Conservation (phyloP, 192 early-diverging fungal genomes). For the Backusella circina region DNA sequence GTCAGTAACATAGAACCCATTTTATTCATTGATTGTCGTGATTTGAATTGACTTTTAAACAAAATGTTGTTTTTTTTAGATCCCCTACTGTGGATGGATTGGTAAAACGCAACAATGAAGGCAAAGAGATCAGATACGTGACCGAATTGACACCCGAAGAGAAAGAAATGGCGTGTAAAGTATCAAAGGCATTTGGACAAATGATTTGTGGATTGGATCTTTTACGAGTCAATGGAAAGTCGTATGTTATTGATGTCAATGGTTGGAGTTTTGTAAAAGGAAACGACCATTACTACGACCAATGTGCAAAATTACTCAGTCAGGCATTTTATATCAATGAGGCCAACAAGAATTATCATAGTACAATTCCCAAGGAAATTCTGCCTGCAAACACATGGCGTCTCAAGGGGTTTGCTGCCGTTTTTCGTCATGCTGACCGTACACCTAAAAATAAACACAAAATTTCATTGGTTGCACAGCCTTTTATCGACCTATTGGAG, state of each 20-base stretch:
- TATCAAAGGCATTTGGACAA: conserved; percentile 85
- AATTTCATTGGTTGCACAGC: conserved; percentile 67
- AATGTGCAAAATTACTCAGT: conserved; percentile 72
- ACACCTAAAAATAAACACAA: conserved; percentile 99
- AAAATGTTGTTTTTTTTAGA: too few species aligned
- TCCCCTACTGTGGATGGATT: conserved; percentile 95
- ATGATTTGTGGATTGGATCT: conserved; percentile 96
- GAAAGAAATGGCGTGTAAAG: conserved; percentile 67
- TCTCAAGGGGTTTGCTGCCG: conserved; percentile 90
- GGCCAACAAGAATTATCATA: neutral
- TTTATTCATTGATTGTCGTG: neutral
- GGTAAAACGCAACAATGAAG: conserved; percentile 92
- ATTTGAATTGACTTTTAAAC: neutral
- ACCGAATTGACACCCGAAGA: conserved; percentile 76
- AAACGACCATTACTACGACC: conserved; percentile 88
- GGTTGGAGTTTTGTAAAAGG: conserved; percentile 99
- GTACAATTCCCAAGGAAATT: conserved; percentile 32
- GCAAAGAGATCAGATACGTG: conserved; percentile 95
- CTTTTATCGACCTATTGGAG: conserved; percentile 70
- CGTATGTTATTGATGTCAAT: conserved; percentile 97
- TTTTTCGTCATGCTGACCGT: conserved; percentile 92
- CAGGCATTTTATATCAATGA: conserved; percentile 57
- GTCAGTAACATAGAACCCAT: conserved; percentile 31
- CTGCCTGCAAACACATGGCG: conserved; percentile 84
- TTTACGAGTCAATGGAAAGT: conserved; percentile 74